Conservation (phyloP, 106 monocot species). For the Apostasia ramifera region DNA sequence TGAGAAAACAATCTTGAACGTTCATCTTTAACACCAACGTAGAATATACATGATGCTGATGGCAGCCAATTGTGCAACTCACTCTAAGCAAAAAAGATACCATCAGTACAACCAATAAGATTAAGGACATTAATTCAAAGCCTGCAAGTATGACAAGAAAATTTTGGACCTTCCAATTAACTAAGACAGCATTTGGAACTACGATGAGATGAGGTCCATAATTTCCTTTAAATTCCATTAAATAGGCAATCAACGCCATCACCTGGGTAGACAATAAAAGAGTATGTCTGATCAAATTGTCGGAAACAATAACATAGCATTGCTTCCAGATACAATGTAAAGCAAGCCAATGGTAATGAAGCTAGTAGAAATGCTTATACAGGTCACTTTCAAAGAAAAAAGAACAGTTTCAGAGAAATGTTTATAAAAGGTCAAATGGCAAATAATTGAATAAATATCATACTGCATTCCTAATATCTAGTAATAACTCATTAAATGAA, state of each 20-base stretch:
- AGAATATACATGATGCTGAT: slow-evolving; percentile 84
- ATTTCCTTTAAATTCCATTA: slow-evolving; percentile 99
- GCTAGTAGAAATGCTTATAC: no score
- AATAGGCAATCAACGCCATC: slow-evolving; percentile 96
- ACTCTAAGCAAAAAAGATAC: slow-evolving; percentile 49
- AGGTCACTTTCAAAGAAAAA: no score
- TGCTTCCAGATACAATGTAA: no score
- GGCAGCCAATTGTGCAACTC: slow-evolving; percentile 92
- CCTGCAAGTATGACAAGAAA: not conserved
- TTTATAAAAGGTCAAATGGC: no score
- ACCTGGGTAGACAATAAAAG: slow-evolving; percentile 42
- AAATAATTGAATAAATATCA: not conserved
- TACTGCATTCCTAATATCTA: not conserved
- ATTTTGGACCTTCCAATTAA: slow-evolving; percentile 90
- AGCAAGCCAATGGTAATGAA: no score
- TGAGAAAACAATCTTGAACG: slow-evolving; percentile 77
- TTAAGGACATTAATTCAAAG: slow-evolving; percentile 12
- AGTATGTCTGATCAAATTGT: no score
- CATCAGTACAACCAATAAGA: slow-evolving; percentile 2
- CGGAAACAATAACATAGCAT: no score
- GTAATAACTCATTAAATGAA: no score
- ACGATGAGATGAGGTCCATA: slow-evolving; percentile 99
- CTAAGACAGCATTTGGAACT: slow-evolving; percentile 96
- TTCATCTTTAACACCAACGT: slow-evolving; percentile 90
- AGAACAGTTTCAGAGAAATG: no score